Conservation (phyloP, 768 basidiomycete genomes). For the Boletales sp. region DNA sequence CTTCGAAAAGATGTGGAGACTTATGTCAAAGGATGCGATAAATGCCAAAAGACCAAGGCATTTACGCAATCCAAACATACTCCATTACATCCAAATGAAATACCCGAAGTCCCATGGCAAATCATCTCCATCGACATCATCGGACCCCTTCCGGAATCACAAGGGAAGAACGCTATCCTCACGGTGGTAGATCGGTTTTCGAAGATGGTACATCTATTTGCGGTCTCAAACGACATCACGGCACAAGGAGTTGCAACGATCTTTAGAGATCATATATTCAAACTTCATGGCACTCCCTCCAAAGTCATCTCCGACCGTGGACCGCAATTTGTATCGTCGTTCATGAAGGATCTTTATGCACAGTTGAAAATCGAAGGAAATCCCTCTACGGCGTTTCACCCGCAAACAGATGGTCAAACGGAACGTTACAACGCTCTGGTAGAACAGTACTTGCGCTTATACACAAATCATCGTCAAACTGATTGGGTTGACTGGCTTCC, state of each 20-base stretch:
- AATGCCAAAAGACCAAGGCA: not conserved
- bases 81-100: constrained; percentile 19
- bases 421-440: not conserved
- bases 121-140: constrained; percentile 1
- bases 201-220: not conserved
- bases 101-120: constrained; percentile 7
- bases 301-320: no score
- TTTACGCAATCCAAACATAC: not conserved
- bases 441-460: not conserved
- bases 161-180: not conserved
- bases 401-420: constrained; percentile 13
- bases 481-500: no score
- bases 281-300: constrained; percentile 22
- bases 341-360: no score
- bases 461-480: not conserved
- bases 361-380: no score
- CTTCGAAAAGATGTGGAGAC: not conserved
- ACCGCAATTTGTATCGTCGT: no score
- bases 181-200: not conserved
- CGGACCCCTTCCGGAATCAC: not conserved
- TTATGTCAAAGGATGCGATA: not conserved
- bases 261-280: constrained; percentile 22
- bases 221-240: not conserved
- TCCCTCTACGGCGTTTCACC: constrained; percentile 41
- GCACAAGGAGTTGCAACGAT: constrained; percentile 16